Percentiles rank a stretch among this genome's conserved stretches.
Evolutionary conservation across 2,329 filamentous ascomycete species (phyloP).

Genomic region (Diaporthe citri): DNA sequence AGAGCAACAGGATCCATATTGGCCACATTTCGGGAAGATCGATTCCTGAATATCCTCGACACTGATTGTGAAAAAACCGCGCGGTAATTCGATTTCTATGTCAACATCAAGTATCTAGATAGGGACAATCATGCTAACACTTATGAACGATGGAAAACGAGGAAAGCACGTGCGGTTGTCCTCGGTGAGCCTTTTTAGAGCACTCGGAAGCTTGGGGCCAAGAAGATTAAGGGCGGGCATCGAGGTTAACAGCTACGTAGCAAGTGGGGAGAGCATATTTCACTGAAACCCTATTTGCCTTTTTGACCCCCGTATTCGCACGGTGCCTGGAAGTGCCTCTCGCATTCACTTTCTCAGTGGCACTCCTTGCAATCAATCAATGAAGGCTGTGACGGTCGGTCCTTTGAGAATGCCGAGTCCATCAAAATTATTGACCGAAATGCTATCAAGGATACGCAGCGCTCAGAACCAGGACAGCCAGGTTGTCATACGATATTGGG

Average conservation of each 20-base stretch:
- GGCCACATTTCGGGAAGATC: background rate
- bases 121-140: background rate
- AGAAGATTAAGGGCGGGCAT: background rate
- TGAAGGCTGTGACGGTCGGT: background rate
- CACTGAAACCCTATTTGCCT: background rate
- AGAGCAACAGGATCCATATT: conserved; percentile 1
- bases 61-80: no score
- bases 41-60: no score
- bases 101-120: background rate
- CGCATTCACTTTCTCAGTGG: background rate
- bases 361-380: background rate
- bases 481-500: background rate
- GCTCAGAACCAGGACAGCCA: background rate
- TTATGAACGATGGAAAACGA: background rate
- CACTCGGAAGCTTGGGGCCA: background rate
- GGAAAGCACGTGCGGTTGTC: background rate
- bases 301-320: conserved; percentile 9
- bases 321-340: background rate
- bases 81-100: background rate
- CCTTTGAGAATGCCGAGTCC: background rate
- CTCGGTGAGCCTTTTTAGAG: background rate
- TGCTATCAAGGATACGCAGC: background rate
- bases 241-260: background rate
- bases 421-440: background rate
- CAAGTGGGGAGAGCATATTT: background rate